A percentile compares a stretch with the other conserved stretches of the same genome.
These are phyloP conservation scores for Xylogone sp. DNA, from an alignment of 2,329 filamentous ascomycete genomes.

Conservation along the genomic window DNA sequence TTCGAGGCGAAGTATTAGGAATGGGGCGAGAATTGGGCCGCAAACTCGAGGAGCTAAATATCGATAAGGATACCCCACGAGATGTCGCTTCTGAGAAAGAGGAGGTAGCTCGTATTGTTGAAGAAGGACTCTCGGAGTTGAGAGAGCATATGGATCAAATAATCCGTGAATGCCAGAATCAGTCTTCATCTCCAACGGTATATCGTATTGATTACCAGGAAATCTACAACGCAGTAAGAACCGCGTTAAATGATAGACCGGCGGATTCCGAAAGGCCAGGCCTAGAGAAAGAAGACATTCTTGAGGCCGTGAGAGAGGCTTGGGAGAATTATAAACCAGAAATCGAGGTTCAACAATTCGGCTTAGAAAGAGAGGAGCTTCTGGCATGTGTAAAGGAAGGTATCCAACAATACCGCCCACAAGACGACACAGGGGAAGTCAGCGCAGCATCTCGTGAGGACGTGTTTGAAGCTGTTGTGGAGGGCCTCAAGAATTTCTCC, in stretches of 20 bases:
- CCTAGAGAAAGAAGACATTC: conserved; percentile 77
- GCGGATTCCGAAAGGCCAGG: conserved; percentile 47
- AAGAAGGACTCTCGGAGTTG: conserved; percentile 76
- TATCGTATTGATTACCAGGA: conserved; percentile 75
- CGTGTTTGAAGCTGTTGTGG: conserved; percentile 79
- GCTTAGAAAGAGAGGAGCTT: conserved; percentile 86
- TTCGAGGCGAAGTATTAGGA: conserved; percentile 86
- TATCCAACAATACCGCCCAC: conserved; percentile 65
- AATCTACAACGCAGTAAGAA: conserved; percentile 79
- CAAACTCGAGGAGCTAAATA: conserved; percentile 65
- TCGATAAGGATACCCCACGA: conserved; percentile 35
- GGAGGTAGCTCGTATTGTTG: conserved; percentile 73
- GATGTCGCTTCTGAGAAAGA: conserved; percentile 55
- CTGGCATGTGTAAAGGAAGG: conserved; percentile 83
- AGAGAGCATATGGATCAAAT: conserved; percentile 80
- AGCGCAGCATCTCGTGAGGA: conserved; percentile 73
- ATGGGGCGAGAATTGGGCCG: conserved; percentile 91
- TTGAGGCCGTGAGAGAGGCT: conserved; percentile 82
- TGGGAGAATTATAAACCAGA: conserved; percentile 95
- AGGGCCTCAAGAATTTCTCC: conserved; percentile 76
- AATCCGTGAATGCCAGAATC: conserved; percentile 69
- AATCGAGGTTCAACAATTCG: conserved; percentile 85
- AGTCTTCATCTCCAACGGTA: conserved; percentile 60
- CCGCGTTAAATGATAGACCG: conserved; percentile 57
- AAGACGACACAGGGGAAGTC: conserved; percentile 35